phyloP scores from a whole-genome alignment of 169 alveolate genomes.

The Eimeria brunetti region DNA sequence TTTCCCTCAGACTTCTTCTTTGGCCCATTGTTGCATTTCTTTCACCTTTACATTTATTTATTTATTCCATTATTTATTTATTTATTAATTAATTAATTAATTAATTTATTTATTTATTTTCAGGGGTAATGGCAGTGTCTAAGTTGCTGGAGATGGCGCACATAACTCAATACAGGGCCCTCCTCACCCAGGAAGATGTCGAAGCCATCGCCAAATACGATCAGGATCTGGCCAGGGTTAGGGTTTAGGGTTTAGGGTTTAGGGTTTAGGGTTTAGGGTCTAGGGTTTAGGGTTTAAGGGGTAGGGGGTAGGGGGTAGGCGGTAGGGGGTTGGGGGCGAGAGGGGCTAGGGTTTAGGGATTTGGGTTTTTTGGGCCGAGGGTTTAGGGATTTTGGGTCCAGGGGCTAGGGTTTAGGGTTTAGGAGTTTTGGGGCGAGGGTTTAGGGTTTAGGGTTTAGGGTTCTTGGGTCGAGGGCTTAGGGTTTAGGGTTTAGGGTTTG shows the following conservation, averaged over 20 bases:
- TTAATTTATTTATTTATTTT: too few relatives aligned
- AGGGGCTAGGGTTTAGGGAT: background rate
- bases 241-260: conserved; percentile 25
- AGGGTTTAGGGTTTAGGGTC: conserved; percentile 6
- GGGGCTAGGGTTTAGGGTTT: background rate
- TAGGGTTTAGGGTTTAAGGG: background rate
- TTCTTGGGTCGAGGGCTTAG: too few relatives aligned
- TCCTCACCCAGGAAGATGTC: conserved; percentile 77
- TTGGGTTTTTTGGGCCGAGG: too few relatives aligned
- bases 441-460: too few relatives aligned
- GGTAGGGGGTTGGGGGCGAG: conserved; percentile 35
- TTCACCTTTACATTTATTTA: background rate
- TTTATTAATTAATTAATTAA: too few relatives aligned
- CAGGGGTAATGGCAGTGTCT: conserved; percentile 82
- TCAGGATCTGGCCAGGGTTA: conserved; percentile 72
- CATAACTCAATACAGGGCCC: conserved; percentile 61
- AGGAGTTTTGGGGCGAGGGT: too few relatives aligned
- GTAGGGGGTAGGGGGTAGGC: conserved; percentile 5
- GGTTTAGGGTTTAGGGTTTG: too few relatives aligned
- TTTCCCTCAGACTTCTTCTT: too few relatives aligned
- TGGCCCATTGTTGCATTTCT: too few relatives aligned
- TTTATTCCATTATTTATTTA: too few relatives aligned
- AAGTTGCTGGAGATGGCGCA: conserved; percentile 71
- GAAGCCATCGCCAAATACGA: conserved; percentile 75
- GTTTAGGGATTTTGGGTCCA: too few relatives aligned